Conservation (phyloP, 2,329 filamentous ascomycete species). For the Colletotrichum sp. region DNA sequence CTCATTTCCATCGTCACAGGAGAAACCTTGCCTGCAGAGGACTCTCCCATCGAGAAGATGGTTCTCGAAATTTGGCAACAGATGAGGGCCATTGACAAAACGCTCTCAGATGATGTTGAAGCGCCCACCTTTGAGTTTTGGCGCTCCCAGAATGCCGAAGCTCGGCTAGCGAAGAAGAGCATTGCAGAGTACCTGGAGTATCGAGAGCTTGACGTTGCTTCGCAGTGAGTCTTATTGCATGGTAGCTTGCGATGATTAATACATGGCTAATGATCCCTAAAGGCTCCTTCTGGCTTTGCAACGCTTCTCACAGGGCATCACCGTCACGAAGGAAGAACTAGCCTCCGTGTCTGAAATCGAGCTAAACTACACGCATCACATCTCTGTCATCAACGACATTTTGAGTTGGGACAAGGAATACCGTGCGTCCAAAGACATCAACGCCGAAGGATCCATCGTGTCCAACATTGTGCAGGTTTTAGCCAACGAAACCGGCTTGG, state of each 20-base stretch:
- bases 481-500: neutral
- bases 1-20: neutral
- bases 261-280: neutral
- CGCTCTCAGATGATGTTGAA: neutral
- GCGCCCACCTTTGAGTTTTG: neutral
- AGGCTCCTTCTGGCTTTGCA: neutral
- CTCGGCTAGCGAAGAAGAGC: neutral
- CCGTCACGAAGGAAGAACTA: neutral
- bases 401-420: neutral
- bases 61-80: neutral
- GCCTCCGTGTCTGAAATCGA: neutral
- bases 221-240: neutral
- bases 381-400: neutral
- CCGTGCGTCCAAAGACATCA: neutral
- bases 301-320: neutral
- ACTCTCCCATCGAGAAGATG: neutral
- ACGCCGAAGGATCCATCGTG: neutral
- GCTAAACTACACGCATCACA: neutral
- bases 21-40: neutral
- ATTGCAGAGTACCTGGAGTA: neutral
- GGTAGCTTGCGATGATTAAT: rapidly evolving
- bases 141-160: neutral
- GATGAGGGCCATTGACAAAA: neutral
- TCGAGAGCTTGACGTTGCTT: neutral
- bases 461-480: neutral